Percentiles rank a stretch among this genome's conserved stretches.
These are phyloP conservation scores for Helminthosporium solani DNA, from an alignment of 2,329 filamentous ascomycete species.

Conservation along the genomic window DNA sequence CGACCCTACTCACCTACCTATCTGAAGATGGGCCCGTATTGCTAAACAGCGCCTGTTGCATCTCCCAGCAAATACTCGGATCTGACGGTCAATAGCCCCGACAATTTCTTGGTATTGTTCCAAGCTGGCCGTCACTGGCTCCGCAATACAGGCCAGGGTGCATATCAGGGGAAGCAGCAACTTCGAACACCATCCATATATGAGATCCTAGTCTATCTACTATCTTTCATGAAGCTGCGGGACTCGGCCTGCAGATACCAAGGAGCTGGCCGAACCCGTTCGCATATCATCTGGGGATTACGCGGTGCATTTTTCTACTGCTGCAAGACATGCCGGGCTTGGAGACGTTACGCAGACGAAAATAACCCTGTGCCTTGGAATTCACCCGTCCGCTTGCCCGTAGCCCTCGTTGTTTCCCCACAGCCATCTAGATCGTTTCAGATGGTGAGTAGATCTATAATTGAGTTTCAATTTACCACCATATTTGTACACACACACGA, in stretches of 20 bases:
- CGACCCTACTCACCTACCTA: background rate
- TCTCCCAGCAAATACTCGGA: background rate
- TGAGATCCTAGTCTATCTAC: background rate
- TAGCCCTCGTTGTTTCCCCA: too few species aligned
- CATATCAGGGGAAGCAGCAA: background rate
- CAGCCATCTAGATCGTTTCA: too few species aligned
- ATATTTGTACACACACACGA: too few species aligned
- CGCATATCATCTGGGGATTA: background rate
- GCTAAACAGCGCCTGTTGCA: slow-evolving; percentile 11
- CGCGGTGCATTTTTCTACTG: too few species aligned
- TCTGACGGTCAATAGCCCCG: background rate
- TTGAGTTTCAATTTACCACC: too few species aligned
- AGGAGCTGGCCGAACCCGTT: background rate
- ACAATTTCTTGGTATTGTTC: background rate
- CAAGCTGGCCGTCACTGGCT: background rate
- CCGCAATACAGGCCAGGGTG: background rate
- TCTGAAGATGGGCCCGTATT: background rate
- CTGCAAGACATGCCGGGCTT: too few species aligned
- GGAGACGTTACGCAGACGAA: too few species aligned
- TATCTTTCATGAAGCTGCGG: background rate
- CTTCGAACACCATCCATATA: background rate
- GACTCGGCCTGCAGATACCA: background rate
- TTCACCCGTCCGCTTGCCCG: too few species aligned
- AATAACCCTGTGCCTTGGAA: too few species aligned
- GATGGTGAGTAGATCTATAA: too few species aligned